Evolutionary conservation across 805 yeast genomes (phyloP).

Genomic region (Cephaloascus fragrans): DNA sequence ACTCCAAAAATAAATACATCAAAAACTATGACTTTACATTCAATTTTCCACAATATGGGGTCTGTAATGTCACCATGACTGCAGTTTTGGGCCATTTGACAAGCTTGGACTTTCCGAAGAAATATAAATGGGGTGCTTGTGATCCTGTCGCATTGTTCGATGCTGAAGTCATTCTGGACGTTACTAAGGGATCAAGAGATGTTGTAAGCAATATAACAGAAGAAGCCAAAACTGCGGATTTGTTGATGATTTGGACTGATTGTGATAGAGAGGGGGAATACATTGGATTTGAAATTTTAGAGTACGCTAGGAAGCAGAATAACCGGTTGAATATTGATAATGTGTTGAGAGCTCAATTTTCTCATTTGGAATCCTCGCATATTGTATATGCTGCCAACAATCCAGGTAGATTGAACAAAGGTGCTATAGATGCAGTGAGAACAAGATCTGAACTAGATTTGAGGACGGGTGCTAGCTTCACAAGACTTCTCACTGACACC

Average conservation of each 20-base stretch:
- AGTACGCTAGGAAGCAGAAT: slow-evolving; percentile 54
- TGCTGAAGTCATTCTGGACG: slow-evolving; percentile 47
- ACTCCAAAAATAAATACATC: slow-evolving; percentile 49
- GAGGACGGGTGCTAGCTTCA: slow-evolving; percentile 82
- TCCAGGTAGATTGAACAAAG: slow-evolving; percentile 55
- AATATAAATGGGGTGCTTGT: slow-evolving; percentile 57
- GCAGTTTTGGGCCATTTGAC: slow-evolving; percentile 84
- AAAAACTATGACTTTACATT: slow-evolving; percentile 73
- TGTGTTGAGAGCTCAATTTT: slow-evolving; percentile 72
- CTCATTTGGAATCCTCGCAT: slow-evolving; percentile 76
- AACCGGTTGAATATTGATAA: slow-evolving; percentile 31
- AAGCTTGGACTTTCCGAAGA: slow-evolving; percentile 52
- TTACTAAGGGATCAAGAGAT: slow-evolving; percentile 26
- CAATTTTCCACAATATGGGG: slow-evolving; percentile 52
- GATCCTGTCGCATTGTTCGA: slow-evolving; percentile 58
- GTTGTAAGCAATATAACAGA: slow-evolving; percentile 57
- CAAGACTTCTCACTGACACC: slow-evolving; percentile 62
- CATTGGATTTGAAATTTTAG: slow-evolving; percentile 75
- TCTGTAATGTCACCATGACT: slow-evolving; percentile 81
- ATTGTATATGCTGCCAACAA: slow-evolving; percentile 62
- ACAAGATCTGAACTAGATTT: slow-evolving; percentile 84
- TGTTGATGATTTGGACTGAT: slow-evolving; percentile 94
- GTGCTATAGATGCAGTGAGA: slow-evolving; percentile 73
- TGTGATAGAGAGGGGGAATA: slow-evolving; percentile 96
- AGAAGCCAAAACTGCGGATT: slow-evolving; percentile 52